Conservation (phyloP, 2,329 filamentous ascomycete genomes). For the Apiospora aurea region DNA sequence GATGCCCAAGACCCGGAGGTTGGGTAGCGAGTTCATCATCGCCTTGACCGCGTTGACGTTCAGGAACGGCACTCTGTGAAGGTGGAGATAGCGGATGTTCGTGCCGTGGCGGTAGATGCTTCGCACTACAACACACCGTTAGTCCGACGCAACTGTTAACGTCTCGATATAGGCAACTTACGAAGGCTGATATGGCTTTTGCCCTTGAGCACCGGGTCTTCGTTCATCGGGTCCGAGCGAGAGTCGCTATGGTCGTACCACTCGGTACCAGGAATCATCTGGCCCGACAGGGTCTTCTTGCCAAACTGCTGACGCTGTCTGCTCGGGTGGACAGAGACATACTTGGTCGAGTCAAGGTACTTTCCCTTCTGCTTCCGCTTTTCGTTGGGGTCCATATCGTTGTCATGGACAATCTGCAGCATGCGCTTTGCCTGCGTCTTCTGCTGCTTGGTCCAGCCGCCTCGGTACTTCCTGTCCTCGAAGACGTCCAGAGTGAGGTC, state of each 20-base stretch:
- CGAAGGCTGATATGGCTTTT: slow-evolving; percentile 23
- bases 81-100: slow-evolving; percentile 33
- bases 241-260: slow-evolving; percentile 5
- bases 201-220: background rate
- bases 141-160: background rate
- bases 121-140: background rate
- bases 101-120: slow-evolving; percentile 24
- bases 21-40: slow-evolving; percentile 32
- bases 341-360: background rate
- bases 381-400: background rate
- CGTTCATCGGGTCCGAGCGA: background rate
- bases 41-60: slow-evolving; percentile 31
- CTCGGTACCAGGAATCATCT: background rate
- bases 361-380: background rate
- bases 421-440: background rate
- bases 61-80: slow-evolving; percentile 38
- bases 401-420: background rate
- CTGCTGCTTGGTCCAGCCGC: background rate
- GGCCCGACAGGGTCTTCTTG: background rate
- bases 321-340: background rate
- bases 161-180: background rate
- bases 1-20: slow-evolving; percentile 35
- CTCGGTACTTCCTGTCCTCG: background rate
- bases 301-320: background rate
- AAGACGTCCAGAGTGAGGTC: background rate